Conservation (phyloP, 495 filamentous ascomycete species). For the Penicillium parvum region DNA sequence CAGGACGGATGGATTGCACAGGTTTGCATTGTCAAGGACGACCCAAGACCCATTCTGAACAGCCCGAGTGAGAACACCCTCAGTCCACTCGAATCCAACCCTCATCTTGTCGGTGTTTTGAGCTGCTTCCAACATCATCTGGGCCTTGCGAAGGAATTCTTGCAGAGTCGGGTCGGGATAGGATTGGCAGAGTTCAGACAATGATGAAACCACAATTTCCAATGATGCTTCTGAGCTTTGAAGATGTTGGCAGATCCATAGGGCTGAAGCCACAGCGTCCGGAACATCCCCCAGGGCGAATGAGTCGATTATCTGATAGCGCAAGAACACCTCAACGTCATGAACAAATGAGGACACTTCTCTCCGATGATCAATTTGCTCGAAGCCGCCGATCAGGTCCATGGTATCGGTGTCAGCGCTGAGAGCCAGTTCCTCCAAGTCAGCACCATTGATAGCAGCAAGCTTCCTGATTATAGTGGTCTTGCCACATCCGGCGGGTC, state of each 20-base stretch:
- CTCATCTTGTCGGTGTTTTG: slow-evolving; percentile 50
- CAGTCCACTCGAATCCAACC: slow-evolving; percentile 93
- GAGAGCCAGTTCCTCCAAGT: slow-evolving; percentile 71
- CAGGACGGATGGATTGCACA: slow-evolving; percentile 90
- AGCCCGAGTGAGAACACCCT: slow-evolving; percentile 84
- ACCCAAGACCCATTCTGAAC: slow-evolving; percentile 86
- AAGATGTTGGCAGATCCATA: slow-evolving; percentile 35
- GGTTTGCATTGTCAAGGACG: slow-evolving; percentile 92
- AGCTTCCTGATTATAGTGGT: slow-evolving; percentile 70
- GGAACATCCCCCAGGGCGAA: slow-evolving; percentile 41
- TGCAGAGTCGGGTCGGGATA: slow-evolving; percentile 31
- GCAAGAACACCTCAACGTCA: slow-evolving; percentile 53
- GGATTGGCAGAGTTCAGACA: slow-evolving; percentile 29
- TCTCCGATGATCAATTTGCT: slow-evolving; percentile 80
- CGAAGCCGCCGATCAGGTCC: slow-evolving; percentile 94
- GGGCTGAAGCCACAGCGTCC: slow-evolving; percentile 21
- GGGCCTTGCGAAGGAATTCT: slow-evolving; percentile 29
- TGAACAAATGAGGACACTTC: slow-evolving; percentile 52
- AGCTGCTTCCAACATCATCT: slow-evolving; percentile 38
- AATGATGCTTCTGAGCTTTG: slow-evolving; percentile 29
- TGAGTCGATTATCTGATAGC: slow-evolving; percentile 46
- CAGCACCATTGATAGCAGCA: slow-evolving; percentile 69
- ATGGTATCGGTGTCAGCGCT: slow-evolving; percentile 94
- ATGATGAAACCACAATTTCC: slow-evolving; percentile 30
- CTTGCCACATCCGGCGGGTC: slow-evolving; percentile 82